Evolutionary conservation across 768 basidiomycete species (phyloP), one percentile per base, ranked within the genome.

Genomic region (Termitomyces sp.): DNA sequence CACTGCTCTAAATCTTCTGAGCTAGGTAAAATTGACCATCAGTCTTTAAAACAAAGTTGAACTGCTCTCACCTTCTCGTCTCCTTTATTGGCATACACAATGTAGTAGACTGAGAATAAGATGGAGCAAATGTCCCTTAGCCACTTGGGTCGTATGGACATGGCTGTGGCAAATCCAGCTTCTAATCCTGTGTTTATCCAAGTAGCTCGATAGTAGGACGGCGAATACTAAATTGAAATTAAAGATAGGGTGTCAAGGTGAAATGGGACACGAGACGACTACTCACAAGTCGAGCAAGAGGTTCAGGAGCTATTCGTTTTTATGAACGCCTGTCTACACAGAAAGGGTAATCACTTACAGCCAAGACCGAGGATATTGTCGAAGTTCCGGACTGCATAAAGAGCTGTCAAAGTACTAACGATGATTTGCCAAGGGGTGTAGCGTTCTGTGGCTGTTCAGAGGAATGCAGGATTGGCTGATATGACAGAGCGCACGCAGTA

Each of bases 381-480:
- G 12, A 94, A 72, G 70, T 98, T 91, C 12, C 89, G 78, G 47
- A 88, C 67, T 17, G 91, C 86, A 68, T 98, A 99, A 5, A 96
- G 76, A 28, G 83, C 70, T 1, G 94, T 97, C 56, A 97, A 73
- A 0, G 94, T 92, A 62, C 83, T 89, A 54, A 93, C 79, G 49
- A 98, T 81, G 64, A 98, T 79, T 67, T 99, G 95, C 88, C 94
- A 99, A n/a, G 97, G 97, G 0, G 94, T 89, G 74, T 93, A 96
- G 21, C 84, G 84, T 66, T 79, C 87, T 93, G 67, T 10, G 61
- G 37, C 21, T 48, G 37, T 37, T 39, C 46, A 40, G 39, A 25
- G 57, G 55, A 52, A 47, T 25, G 49, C 11, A 21, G 10, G 30
- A 32, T 41, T 27, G 25, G 21, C 43, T 45, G 34, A 41, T 35